Base-by-base conservation (phyloP, 2,329 filamentous ascomycete genomes). In the Sordariomycetes sp. region DNA sequence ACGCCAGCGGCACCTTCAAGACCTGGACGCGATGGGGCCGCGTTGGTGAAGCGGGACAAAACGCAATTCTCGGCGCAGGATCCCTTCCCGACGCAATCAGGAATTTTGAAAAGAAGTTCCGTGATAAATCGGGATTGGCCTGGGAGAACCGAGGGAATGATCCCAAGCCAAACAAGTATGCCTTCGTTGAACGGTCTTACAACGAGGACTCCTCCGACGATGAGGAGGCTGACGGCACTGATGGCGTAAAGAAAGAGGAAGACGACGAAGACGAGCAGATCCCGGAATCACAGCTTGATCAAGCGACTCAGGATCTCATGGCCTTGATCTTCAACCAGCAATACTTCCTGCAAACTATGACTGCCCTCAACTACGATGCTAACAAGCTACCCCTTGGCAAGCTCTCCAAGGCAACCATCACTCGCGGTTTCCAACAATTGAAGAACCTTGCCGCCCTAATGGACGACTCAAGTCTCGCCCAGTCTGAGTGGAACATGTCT, bases 351-450 rank as follows among this genome's bases (percentile, higher is more conserved):
- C 68, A 69, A 15, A 72, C 75, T 23, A 82, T 86, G 77, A 53
- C 57, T 2, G 64, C 71, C 2, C 63, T 86, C 43, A 82, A 83
- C 43, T 86, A 86, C 45, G 79, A 86, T 44, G 66, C 72, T 8
- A 67, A 81, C 42, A 93, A 93, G 54, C 63, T 94, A 26, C 86
- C 86, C 0, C 64, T 94, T 2, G 87, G 86, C 5, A 93, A 92
- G 51, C 69, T 94, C 17, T 86, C 83, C 64, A 86, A 88, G 48
- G 61, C 70, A 10, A 92, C 84, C 15, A 81, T 94, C 43, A 71
- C 68, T 19, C 69, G 72, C 11, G 87, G 86, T 7, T 94, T 85
- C 51, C 72, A 86, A 47, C 67, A 78, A 6, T 66, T 94, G 34
- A 90, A 92, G 48, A 74, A 86, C 25, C 66, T 94, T 4, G 73